Percentiles rank a stretch among this genome's conserved stretches.
Evolutionary conservation across 2,329 filamentous ascomycete genomes (phyloP).

Genomic region (Aspergillus fructus): DNA sequence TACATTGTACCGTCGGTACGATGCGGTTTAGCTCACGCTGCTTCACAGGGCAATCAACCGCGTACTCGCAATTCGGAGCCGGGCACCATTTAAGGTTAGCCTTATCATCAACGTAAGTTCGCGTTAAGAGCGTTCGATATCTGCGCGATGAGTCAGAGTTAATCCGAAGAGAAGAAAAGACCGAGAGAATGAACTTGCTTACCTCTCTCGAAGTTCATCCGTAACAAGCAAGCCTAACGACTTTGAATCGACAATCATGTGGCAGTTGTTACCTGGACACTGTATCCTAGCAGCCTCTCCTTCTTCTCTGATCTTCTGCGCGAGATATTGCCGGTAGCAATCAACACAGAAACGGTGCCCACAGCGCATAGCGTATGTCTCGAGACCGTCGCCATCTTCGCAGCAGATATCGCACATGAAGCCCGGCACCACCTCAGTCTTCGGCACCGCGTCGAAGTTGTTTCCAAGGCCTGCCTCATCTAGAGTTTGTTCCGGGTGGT

Average conservation of each 20-base stretch:
- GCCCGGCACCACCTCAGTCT: conserved; percentile 67
- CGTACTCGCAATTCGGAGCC: conserved; percentile 93
- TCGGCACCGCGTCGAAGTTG: conserved; percentile 61
- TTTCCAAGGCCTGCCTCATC: conserved; percentile 80
- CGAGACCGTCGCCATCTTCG: conserved; percentile 73
- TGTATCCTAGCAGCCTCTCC: conserved; percentile 93
- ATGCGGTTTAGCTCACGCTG: conserved; percentile 80
- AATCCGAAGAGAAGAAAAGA: background rate
- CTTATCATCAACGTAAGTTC: conserved; percentile 96
- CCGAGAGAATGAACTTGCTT: conserved; percentile 21
- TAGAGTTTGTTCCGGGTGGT: conserved; percentile 73
- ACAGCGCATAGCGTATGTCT: conserved; percentile 93
- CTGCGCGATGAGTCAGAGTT: conserved; percentile 41
- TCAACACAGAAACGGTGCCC: conserved; percentile 89
- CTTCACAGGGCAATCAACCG: conserved; percentile 84
- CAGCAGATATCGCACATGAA: conserved; percentile 97
- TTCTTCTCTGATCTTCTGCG: conserved; percentile 91
- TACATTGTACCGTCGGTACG: conserved; percentile 86
- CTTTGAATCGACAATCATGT: conserved; percentile 85
- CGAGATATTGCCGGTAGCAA: conserved; percentile 88
- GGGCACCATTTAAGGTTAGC: conserved; percentile 97
- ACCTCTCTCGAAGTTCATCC: conserved; percentile 57
- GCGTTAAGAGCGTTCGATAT: conserved; percentile 82
- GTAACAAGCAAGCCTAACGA: conserved; percentile 76
- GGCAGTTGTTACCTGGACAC: conserved; percentile 84